Conservation (phyloP, 2,329 filamentous ascomycete species). For the Hypoxylon sp. region DNA sequence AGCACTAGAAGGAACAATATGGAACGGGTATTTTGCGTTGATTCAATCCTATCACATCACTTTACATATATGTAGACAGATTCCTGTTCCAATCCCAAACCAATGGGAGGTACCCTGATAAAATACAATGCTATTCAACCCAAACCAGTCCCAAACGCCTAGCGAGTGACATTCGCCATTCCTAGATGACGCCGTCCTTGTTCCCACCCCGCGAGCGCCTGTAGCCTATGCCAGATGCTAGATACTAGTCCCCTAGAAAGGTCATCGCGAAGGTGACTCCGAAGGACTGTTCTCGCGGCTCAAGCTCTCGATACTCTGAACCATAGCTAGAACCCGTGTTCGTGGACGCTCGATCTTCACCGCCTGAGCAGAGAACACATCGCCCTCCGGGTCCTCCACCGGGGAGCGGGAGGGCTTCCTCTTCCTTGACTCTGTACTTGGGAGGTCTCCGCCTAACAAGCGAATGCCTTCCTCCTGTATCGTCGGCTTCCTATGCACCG, state of each 20-base stretch:
- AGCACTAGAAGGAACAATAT: neutral
- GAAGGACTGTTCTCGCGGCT: slow-evolving; percentile 62
- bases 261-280: slow-evolving; percentile 41
- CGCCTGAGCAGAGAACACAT: slow-evolving; percentile 61
- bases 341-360: slow-evolving; percentile 58
- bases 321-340: slow-evolving; percentile 68
- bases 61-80: slow-evolving; percentile 13
- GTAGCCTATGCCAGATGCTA: neutral
- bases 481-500: slow-evolving; percentile 25
- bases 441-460: slow-evolving; percentile 29
- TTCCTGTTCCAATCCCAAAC: slow-evolving; percentile 7
- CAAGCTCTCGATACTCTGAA: slow-evolving; percentile 67
- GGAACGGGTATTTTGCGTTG: neutral
- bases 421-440: slow-evolving; percentile 35
- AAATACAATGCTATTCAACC: slow-evolving; percentile 25
- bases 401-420: slow-evolving; percentile 43
- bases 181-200: slow-evolving; percentile 23
- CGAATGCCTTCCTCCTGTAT: slow-evolving; percentile 25
- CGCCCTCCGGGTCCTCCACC: slow-evolving; percentile 45
- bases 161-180: slow-evolving; percentile 23
- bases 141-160: slow-evolving; percentile 25
- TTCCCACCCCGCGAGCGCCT: slow-evolving; percentile 1
- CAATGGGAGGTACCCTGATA: neutral
- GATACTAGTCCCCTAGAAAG: slow-evolving; percentile 1
- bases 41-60: slow-evolving; percentile 3